Evolutionary conservation across 225 moss, liverwort and hornwort species (phyloP).

Genomic region (Climacium dendroides): DNA sequence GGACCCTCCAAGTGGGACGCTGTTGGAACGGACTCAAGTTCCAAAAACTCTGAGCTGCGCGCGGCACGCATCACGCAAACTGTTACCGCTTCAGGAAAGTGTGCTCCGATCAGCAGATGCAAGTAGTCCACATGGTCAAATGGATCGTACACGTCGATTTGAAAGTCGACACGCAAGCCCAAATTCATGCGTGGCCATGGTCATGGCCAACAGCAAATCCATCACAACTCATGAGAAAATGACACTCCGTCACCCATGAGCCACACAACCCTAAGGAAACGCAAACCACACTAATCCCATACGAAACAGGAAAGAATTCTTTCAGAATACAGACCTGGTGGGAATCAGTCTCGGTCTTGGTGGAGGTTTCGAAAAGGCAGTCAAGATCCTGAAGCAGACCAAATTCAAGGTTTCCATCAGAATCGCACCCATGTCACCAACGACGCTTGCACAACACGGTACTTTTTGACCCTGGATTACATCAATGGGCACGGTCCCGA

Average conservation of each 20-base stretch:
- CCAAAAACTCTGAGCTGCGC: constrained; percentile 86
- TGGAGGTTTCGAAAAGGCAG: constrained; percentile 74
- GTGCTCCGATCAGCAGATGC: background rate
- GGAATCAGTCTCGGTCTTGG: constrained; percentile 67
- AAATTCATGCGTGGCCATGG: background rate
- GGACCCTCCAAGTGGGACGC: constrained; percentile 84
- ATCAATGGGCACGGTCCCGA: background rate
- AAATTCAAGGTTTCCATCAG: background rate
- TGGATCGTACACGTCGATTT: background rate
- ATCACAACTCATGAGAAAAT: background rate
- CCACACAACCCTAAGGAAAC: background rate
- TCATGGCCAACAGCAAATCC: background rate
- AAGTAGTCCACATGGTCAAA: background rate
- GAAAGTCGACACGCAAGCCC: background rate
- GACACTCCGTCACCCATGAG: background rate
- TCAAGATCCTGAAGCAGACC: constrained; percentile 54
- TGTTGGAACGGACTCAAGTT: constrained; percentile 72
- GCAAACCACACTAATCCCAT: background rate
- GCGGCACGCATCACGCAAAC: background rate
- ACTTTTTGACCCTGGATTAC: background rate
- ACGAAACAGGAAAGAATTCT: background rate
- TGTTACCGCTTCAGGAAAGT: background rate
- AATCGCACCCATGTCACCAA: background rate
- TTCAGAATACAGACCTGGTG: constrained; percentile 29
- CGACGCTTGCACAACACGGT: background rate